These are phyloP conservation scores for Lathyrus sativus DNA, from an alignment of 306 rosid species.

Conservation along the genomic window DNA sequence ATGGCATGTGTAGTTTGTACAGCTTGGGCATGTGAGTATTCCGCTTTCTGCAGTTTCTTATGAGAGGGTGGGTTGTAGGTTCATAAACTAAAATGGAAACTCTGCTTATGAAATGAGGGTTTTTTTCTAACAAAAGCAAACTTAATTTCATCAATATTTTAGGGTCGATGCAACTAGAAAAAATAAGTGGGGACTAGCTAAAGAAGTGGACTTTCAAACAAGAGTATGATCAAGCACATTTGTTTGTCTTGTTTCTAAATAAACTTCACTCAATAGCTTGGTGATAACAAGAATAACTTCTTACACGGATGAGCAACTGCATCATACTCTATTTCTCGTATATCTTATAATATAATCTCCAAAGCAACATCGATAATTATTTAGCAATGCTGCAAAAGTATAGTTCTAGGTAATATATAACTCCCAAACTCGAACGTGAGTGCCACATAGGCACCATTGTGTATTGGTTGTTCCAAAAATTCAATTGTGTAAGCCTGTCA, in stretches of 20 bases:
- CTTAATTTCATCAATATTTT: neutral
- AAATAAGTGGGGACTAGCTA: neutral
- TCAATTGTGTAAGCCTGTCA: neutral
- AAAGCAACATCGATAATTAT: neutral
- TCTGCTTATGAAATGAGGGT: neutral
- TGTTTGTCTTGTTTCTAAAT: neutral
- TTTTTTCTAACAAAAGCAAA: neutral
- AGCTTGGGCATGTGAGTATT: neutral
- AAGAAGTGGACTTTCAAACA: neutral
- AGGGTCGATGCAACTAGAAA: neutral
- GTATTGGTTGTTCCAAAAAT: neutral
- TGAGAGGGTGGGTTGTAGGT: neutral
- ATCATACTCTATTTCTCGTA: neutral
- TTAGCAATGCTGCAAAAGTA: neutral
- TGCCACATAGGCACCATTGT: neutral
- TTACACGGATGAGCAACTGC: neutral
- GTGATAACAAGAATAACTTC: neutral
- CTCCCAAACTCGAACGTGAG: neutral
- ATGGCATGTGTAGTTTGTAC: neutral
- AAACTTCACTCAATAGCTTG: neutral
- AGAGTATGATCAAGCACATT: neutral
- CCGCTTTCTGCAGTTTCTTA: conserved; percentile 6
- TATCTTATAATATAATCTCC: neutral
- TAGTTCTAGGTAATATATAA: neutral
- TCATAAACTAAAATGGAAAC: conserved; percentile 9